Evolutionary conservation across 2,329 filamentous ascomycete genomes (phyloP), one percentile per base, ranked within the genome.

Genomic region (Lachnellula occidentalis): DNA sequence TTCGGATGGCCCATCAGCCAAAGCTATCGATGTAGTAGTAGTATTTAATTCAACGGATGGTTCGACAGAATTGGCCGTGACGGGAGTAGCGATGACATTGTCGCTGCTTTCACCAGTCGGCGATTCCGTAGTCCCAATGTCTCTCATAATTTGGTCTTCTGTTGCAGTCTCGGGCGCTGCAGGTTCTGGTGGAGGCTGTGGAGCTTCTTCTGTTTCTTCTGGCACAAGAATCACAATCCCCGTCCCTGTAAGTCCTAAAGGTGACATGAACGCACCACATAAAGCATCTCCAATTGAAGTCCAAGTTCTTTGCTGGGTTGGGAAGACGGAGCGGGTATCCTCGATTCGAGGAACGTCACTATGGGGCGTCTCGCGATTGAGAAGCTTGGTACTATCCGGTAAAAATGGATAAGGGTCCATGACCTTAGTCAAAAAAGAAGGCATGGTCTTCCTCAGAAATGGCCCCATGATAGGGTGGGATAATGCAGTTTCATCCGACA

Each of bases 341-440:
- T 34, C 45, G 14, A 53, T 22, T 48, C 64, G 55, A 17, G 21
- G 17, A 17, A 31, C 11, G 27, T 45, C 27, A 14, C 34, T 34
- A 14, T 34, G 52, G 9, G 58, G 42, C 5, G 46, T 19, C n/a
- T 22, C 17, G 21, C 41, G 21, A 43, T 43, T 21, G 11, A 17
- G 11, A 12, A 43, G 45, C 67, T 54, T 70, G 2, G 76, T 77
- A 1, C 76, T 76, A 51, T 85, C 72, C 0, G 82, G 81, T 0
- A 86, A 72, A 65, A 81, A 86, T 2, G 82, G 76, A n/a, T 85
- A 76, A 0, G 82, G 82, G 52, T 86, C 83, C 17, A 85, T 69
- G 50, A 79, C 76, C 27, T 78, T 78, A 58, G 74, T 76, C 24
- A 86, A 70, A 14, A 75, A 67, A 1, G 68, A 60, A 0, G 81